Conservation (phyloP, 306 rosid genomes). For the Quercus parvula region DNA sequence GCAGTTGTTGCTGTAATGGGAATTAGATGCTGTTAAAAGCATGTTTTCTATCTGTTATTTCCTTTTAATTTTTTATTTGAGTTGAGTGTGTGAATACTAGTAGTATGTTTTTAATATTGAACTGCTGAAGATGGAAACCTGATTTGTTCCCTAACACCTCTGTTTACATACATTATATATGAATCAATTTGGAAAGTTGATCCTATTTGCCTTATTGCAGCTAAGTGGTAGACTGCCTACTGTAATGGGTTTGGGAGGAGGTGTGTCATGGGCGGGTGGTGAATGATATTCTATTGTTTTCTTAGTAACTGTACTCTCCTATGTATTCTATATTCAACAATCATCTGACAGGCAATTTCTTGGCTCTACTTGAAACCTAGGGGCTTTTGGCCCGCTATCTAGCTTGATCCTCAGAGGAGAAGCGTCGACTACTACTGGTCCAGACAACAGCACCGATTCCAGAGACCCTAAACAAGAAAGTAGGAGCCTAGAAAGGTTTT, state of each 20-base stretch:
- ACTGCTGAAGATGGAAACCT: background rate
- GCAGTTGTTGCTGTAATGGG: background rate
- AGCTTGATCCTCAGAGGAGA: conserved; percentile 47
- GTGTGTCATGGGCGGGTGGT: background rate
- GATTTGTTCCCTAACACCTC: background rate
- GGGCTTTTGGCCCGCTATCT: conserved; percentile 57
- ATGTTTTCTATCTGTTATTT: background rate
- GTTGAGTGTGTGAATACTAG: background rate
- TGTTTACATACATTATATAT: background rate
- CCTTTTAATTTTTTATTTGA: background rate
- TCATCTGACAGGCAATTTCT: conserved; percentile 30
- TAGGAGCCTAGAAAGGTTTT: conserved; percentile 58
- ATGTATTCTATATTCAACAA: conserved; percentile 16
- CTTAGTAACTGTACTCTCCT: conserved; percentile 12
- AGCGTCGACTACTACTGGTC: conserved; percentile 26
- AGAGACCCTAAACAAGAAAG: conserved; percentile 35
- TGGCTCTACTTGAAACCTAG: conserved; percentile 41
- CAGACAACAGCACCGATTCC: conserved; percentile 35
- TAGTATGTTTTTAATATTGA: background rate
- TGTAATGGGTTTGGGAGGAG: conserved; percentile 1
- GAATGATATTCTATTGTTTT: background rate
- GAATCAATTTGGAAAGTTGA: background rate
- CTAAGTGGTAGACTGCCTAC: conserved; percentile 14
- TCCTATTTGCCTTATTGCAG: conserved; percentile 5
- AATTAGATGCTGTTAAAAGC: background rate